A percentile compares a stretch with the other conserved stretches of the same genome.
phyloP scores from a whole-genome alignment of 169 alveolate genomes.

The Perkinsus marinus region DNA sequence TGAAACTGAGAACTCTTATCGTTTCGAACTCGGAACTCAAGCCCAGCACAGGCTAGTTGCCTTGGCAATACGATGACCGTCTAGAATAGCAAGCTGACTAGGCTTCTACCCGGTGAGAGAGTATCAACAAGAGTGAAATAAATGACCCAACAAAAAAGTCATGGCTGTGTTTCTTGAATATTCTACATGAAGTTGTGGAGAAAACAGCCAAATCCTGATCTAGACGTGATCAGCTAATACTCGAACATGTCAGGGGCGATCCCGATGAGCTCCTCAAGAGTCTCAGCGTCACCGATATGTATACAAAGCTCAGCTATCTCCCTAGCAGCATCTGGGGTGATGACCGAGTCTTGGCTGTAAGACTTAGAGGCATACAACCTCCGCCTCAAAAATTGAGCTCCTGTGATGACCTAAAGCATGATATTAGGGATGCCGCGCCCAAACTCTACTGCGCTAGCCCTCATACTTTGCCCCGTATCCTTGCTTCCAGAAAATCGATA shows the following conservation, averaged over 20 bases:
- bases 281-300: background rate
- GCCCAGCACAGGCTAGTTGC: too few relatives aligned
- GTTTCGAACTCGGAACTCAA: too few relatives aligned
- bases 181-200: too few relatives aligned
- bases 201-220: background rate
- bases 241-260: background rate
- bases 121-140: too few relatives aligned
- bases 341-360: background rate
- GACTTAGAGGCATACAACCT: background rate
- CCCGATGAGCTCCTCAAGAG: background rate
- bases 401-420: background rate
- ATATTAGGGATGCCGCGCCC: background rate
- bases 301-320: background rate
- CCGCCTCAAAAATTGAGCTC: background rate
- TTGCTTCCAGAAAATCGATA: background rate
- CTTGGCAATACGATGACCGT: too few relatives aligned
- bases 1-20: too few relatives aligned
- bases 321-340: background rate
- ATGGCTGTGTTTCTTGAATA: too few relatives aligned
- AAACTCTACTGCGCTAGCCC: background rate
- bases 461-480: background rate
- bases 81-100: too few relatives aligned
- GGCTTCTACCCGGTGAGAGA: too few relatives aligned
- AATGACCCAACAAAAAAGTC: too few relatives aligned
- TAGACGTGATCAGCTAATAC: background rate